Evolutionary conservation across 1,284 basidiomycete species (phyloP), one percentile per base, ranked within the genome.

Genomic region (Moniliella sp.): DNA sequence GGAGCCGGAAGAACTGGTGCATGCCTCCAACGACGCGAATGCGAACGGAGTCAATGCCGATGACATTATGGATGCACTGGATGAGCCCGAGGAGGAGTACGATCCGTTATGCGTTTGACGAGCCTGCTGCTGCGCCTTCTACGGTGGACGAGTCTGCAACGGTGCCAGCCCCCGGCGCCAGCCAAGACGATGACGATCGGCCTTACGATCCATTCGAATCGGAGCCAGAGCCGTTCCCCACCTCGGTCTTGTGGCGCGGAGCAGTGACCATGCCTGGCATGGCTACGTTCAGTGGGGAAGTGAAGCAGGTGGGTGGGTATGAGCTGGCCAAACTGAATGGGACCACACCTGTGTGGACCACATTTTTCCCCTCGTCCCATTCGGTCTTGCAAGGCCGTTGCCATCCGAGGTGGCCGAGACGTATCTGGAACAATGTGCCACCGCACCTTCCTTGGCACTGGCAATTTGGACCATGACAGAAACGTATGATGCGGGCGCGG

Each of bases 201-300:
- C 10, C 7, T 10, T 15, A 18, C 13, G 18, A 10, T n/a, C 30
- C 18, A 10, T 18, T 15, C 30, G 16, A 32, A 8, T 15, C 27
- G 5, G 21, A 21, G 23, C 31, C n/a, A 15, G 16, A 16, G 28
- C 16, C 15, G 16, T 32, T 14, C 21, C n/a, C 31, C 19, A 32
- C 15, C 14, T 15, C 13, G 4, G 30, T 47, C 17, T 31, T 55
- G 5, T 59, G 56, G 56, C 46, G 45, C 15, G 56, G 56, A n/a
- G 46, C 54, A n/a, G 37, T 57, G 18, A 45, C 44, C 21, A 52
- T 59, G 33, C 56, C 54, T 13, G 55, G 57, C 18, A 36, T 42
- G 27, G 48, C 45, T 15, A 41, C 50, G 4, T 53, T 51, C 32
- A 45, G 43, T 26, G 50, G 49, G n/a, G 5, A 41, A 40, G 46